Evolutionary conservation across 192 early-diverging fungal species (phyloP), one percentile per base, ranked within the genome.

Genomic region (Coemansia sp.): DNA sequence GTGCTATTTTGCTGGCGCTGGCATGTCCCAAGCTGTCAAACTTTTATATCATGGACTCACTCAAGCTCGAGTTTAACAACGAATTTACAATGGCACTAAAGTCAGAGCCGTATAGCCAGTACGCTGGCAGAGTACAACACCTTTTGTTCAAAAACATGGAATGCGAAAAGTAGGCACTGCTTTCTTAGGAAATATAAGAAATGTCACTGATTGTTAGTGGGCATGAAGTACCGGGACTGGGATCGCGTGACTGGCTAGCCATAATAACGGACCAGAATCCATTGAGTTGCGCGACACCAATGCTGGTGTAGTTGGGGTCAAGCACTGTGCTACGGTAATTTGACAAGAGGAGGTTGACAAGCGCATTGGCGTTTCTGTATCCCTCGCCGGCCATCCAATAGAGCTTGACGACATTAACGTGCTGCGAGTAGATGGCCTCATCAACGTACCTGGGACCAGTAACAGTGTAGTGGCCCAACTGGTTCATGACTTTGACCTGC

Each of bases 201-300:
- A 79, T 53, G 4, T 73, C 70, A 33, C 58, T 44, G 10, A 72
- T 42, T 3, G 65, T 63, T 19, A 61, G 17, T 0, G 76, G 76
- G n/a, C 76, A 79, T 3, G 63, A 34, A 24, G 48, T 54, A 26
- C 56, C 52, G 0, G 61, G 35, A 0, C 11, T 15, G 2, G 68
- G 59, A 0, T 35, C 50, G 7, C 60, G 29, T 8, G 63, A 58
- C 8, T 72, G 66, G 18, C 57, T 41, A 41, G 62, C 76, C 24
- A 79, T 21, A 22, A 79, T 79, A 1, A 79, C 66, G 0, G 76
- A 79, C 76, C 76, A 79, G 70, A 48, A 79, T n/a, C 76, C 76
- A 36, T 63, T 38, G 24, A 63, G 53, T 57, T 79, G 76, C 1
- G 76, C 76, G 2, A 79, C 76, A 5, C 76, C 76, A 37, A 72